Evolutionary conservation across 106 monocot species (phyloP).

Genomic region (Allium cepa): DNA sequence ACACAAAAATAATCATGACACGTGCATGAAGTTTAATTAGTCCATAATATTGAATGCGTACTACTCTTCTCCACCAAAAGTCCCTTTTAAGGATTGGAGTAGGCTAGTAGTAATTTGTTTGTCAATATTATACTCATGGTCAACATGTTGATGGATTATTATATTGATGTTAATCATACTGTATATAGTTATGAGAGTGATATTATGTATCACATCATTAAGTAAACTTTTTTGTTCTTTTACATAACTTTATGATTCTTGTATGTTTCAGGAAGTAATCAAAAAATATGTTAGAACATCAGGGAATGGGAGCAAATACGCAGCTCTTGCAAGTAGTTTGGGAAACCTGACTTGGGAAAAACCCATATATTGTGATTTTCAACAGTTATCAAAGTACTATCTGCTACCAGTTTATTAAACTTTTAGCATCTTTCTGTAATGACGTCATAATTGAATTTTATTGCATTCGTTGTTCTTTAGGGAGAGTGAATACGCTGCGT

Average conservation of each 20-base stretch:
- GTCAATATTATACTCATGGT: too few relatives aligned
- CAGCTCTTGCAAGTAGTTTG: slow-evolving; percentile 81
- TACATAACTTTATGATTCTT: background rate
- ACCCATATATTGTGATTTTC: slow-evolving; percentile 79
- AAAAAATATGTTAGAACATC: slow-evolving; percentile 71
- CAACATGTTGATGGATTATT: too few relatives aligned
- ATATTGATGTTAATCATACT: too few relatives aligned
- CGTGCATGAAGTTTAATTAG: too few relatives aligned
- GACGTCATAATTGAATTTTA: background rate
- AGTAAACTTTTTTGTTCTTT: too few relatives aligned
- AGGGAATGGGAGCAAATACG: slow-evolving; percentile 61
- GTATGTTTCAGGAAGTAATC: slow-evolving; percentile 58
- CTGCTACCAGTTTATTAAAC: background rate
- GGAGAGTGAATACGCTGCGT: slow-evolving; percentile 99
- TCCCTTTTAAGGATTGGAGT: too few relatives aligned
- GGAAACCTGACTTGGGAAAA: slow-evolving; percentile 89
- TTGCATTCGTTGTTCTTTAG: slow-evolving; percentile 24
- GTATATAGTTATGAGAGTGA: too few relatives aligned
- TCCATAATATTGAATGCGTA: too few relatives aligned
- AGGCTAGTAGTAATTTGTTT: too few relatives aligned
- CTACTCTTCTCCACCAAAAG: too few relatives aligned
- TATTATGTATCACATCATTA: too few relatives aligned
- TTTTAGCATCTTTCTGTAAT: background rate
- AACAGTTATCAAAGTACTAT: slow-evolving; percentile 55
- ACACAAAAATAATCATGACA: too few relatives aligned